Percentiles rank a stretch among this genome's conserved stretches.
Evolutionary conservation across 345 rosid species (phyloP).

Genomic region (Arabidopsis thaliana): TAIR10.1 NC_003074.8:21563001-21563500

Average conservation of each 20-base stretch:
- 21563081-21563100: neutral
- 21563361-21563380: constrained; percentile 28
- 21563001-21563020: constrained; percentile 24
- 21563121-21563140: neutral
- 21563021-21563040: constrained; percentile 10
- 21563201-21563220: neutral
- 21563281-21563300: neutral
- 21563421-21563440: constrained; percentile 8
- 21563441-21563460: neutral
- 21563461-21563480: neutral
- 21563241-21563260: neutral
- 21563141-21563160: constrained; percentile 17
- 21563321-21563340: constrained; percentile 63
- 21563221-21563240: neutral
- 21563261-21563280: neutral
- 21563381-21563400: constrained; percentile 7
- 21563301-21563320: neutral
- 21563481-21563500: neutral
- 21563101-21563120: neutral
- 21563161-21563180: neutral
- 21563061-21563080: neutral
- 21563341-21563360: constrained; percentile 61
- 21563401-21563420: constrained; percentile 5
- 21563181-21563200: neutral
- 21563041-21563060: neutral